Evolutionary conservation across 352 stramenopile species (phyloP), one percentile per base, ranked within the genome.

Genomic region (Peronosclerospora sorghi): DNA sequence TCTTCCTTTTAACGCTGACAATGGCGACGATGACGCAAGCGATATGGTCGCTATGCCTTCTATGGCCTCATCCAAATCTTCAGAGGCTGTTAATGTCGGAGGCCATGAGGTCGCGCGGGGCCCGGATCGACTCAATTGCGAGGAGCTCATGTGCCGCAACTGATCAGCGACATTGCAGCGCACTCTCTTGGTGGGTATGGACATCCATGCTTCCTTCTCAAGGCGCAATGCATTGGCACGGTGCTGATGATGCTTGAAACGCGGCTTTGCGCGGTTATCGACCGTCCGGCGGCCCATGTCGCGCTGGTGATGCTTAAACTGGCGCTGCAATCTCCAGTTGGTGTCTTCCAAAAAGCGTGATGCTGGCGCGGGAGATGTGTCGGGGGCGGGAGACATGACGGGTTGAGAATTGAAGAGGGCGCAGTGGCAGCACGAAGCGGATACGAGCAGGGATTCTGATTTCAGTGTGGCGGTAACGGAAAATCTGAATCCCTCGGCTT

Each of bases 261-360:
- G 63, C 23, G 54, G 45, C 40, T 69, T 52, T 8, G 30, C 32
- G 19, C 49, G 52, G 21, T 24, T 32, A 26, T 57, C 50, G n/a
- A 41, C 54, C 14, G 41, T 43, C 13, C 66, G 66, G 32, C 68
- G 70, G 35, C 56, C 56, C 4, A 63, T 51, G 44, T 82, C 69
- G 39, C 69, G 73, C 55, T 78, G 69, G 48, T 72, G 60, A 45
- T 83, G 65, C 63, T 83, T 83, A 51, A 83, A 53, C 47, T 83
- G 78, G 63, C 70, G 70, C 46, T 78, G 70, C 28, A 59, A 42
- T 45, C 83, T 85, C 62, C 51, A 78, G 54, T 70, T 46, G 30
- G 57, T 49, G n/a, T 73, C 62, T 35, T 61, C 41, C 19, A 63
- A 29, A 32, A 62, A 41, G 45, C 41, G 35, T 15, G 45, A 52